Evolutionary conservation across 495 filamentous ascomycete species (phyloP).

Genomic region (Penicillium bialowiezense): DNA sequence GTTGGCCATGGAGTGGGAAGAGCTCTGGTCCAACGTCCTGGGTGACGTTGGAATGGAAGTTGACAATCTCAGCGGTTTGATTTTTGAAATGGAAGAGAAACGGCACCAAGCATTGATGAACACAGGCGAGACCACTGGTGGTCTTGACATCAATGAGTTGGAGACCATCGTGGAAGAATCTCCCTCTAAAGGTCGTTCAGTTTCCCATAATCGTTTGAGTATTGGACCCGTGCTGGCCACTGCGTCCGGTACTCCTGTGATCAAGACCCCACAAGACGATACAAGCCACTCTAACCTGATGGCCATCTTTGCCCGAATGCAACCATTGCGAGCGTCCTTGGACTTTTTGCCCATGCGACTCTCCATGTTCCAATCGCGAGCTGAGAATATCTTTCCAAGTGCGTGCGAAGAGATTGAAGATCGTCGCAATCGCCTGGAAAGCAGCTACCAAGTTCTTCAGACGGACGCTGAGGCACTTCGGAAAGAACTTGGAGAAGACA

Average conservation of each 20-base stretch:
- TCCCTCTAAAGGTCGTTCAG: constrained; percentile 51
- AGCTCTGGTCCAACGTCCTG: constrained; percentile 89
- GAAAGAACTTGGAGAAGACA: constrained; percentile 87
- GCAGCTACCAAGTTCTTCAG: constrained; percentile 77
- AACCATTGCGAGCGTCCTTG: constrained; percentile 85
- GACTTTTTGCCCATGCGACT: constrained; percentile 97
- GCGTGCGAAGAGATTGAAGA: constrained; percentile 85
- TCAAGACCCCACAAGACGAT: constrained; percentile 68
- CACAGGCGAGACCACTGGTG: constrained; percentile 53
- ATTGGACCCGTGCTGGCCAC: constrained; percentile 55
- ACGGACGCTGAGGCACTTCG: constrained; percentile 81
- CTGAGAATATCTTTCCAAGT: constrained; percentile 73
- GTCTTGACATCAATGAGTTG: constrained; percentile 81
- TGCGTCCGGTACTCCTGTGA: constrained; percentile 54
- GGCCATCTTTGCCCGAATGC: constrained; percentile 89
- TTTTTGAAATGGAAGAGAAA: constrained; percentile 97
- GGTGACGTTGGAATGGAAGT: constrained; percentile 92
- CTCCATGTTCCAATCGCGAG: constrained; percentile 76
- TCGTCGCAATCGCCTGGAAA: constrained; percentile 66
- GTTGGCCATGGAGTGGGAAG: constrained; percentile 97
- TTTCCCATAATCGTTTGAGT: constrained; percentile 62
- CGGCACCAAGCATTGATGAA: constrained; percentile 69
- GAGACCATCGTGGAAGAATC: constrained; percentile 94
- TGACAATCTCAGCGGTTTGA: constrained; percentile 73
- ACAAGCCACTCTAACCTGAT: constrained; percentile 72